These are phyloP conservation scores for Russula griseocarnosa DNA, from an alignment of 768 basidiomycete species.

Conservation along the genomic window DNA sequence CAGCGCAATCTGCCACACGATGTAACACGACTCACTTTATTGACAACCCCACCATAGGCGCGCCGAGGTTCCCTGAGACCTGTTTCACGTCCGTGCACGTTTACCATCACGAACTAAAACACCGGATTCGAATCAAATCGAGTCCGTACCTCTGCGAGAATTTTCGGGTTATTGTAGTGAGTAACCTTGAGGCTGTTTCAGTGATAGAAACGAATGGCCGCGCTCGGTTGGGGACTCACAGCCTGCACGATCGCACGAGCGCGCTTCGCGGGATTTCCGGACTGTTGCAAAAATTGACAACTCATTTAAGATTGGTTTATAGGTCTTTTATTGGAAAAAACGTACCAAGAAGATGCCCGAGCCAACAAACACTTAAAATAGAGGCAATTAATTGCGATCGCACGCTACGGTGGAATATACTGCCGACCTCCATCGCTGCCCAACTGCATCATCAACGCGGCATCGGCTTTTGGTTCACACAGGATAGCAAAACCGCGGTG, in stretches of 20 bases:
- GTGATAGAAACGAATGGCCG: conserved; percentile 14
- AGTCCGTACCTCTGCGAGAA: conserved; percentile 72
- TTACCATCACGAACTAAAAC: not conserved
- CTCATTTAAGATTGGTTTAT: conserved; percentile 8
- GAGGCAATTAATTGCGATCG: conserved; percentile 4
- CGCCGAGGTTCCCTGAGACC: conserved; percentile 79
- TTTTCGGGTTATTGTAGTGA: conserved; percentile 91
- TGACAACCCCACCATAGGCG: conserved; percentile 90
- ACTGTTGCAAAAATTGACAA: conserved; percentile 42
- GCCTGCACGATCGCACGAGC: conserved; percentile 96
- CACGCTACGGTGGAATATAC: conserved; percentile 2
- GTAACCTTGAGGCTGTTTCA: conserved; percentile 56
- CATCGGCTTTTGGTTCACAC: conserved; percentile 63
- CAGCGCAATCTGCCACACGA: not conserved
- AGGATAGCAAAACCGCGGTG: conserved; percentile 14
- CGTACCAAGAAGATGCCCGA: conserved; percentile 93
- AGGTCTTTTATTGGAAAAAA: conserved; percentile 18
- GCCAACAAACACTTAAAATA: conserved; percentile 84
- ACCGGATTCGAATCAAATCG: not conserved
- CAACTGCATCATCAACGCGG: conserved; percentile 98
- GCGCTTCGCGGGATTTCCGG: conserved; percentile 88
- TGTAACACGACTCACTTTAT: conserved; percentile 52
- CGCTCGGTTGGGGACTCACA: conserved; percentile 40
- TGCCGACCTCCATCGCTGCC: conserved; percentile 89
- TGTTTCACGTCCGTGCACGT: conserved; percentile 30